Evolutionary conservation across 1,139 yeast genomes (phyloP), one percentile per base, ranked within the genome.

Genomic region (Spathaspora sp.): DNA sequence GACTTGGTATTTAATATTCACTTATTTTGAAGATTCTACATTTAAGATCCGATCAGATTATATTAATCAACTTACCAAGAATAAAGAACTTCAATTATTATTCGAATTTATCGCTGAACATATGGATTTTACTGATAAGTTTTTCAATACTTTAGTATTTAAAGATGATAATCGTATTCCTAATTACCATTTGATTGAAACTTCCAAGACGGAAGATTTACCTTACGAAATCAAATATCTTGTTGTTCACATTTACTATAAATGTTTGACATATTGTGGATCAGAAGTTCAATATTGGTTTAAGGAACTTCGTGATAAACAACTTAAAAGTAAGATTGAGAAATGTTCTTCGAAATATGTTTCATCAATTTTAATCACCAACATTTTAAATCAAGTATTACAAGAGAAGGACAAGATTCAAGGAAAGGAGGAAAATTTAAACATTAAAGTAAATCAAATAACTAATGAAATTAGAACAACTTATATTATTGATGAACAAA

Each of bases 401-500:
- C 56, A 60, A 2, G 54, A 59, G 15, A 73, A 72, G 57, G 63
- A 58, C 41, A 67, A 60, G 47, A 59, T 78, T 29, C 65, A 66
- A 45, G 63, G 61, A 4, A 72, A 68, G 31, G 84, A 83, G 53
- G 84, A 82, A 40, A 81, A 84, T 39, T 57, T 67, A 66, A 54
- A 52, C 2, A 78, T 89, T 47, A 86, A 81, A 60, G 75, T 89
- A 23, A 84, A 85, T 59, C 73, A 70, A 44, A 72, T 75, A 7
- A 72, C 82, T 8, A 81, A 84, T 52, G 97, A 90, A 61, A 81
- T 93, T 53, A 81, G 79, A 51, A 85, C 93, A 1, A 71, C 76
- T 1, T 89, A 89, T 60, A 74, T 83, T 41, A 87, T 93, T 47
- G 99, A 95, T 60, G 97, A 90, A 47, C 96, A 89, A 58, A 81